Evolutionary conservation across 2,329 filamentous ascomycete species (phyloP).

Genomic region (Huntiella omanensis): DNA sequence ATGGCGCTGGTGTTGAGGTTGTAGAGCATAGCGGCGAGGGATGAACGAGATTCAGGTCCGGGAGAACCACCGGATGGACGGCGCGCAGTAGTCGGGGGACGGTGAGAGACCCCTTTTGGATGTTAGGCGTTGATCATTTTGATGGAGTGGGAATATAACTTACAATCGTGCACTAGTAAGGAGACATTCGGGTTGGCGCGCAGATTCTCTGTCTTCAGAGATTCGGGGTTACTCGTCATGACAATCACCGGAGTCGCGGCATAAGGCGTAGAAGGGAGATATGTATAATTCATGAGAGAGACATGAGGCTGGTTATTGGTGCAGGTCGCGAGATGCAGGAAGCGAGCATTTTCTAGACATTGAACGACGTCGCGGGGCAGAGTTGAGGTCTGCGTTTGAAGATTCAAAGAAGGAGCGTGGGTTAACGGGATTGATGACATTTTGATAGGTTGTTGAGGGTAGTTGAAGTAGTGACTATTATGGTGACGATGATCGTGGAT

Average conservation of each 20-base stretch:
- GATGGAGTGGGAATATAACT: slow-evolving; percentile 13
- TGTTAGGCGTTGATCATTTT: neutral
- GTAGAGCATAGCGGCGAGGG: slow-evolving; percentile 63
- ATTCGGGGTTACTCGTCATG: slow-evolving; percentile 73
- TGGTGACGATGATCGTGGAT: too few species aligned
- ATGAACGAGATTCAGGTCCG: slow-evolving; percentile 46
- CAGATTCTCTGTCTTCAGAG: slow-evolving; percentile 67
- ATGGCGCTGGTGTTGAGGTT: slow-evolving; percentile 83
- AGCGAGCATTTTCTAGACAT: slow-evolving; percentile 85
- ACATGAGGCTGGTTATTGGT: slow-evolving; percentile 71
- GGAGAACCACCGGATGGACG: slow-evolving; percentile 43
- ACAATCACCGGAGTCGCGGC: slow-evolving; percentile 64
- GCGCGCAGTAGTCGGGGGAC: slow-evolving; percentile 54
- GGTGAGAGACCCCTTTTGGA: slow-evolving; percentile 59
- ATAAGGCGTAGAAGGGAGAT: slow-evolving; percentile 62
- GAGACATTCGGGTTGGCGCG: slow-evolving; percentile 72
- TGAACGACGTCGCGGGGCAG: slow-evolving; percentile 74
- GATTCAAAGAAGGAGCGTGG: slow-evolving; percentile 55
- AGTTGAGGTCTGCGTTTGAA: slow-evolving; percentile 47
- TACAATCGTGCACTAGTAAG: slow-evolving; percentile 85
- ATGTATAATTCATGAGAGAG: slow-evolving; percentile 98
- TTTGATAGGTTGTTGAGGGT: neutral
- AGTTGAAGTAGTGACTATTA: too few species aligned
- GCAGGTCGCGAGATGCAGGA: slow-evolving; percentile 90
- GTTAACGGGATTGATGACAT: slow-evolving; percentile 49